Percentiles rank a stretch among this genome's conserved stretches.
Conservation (phyloP, 108 stramenopile genomes). For the Aurantiochytrium sp. region DNA sequence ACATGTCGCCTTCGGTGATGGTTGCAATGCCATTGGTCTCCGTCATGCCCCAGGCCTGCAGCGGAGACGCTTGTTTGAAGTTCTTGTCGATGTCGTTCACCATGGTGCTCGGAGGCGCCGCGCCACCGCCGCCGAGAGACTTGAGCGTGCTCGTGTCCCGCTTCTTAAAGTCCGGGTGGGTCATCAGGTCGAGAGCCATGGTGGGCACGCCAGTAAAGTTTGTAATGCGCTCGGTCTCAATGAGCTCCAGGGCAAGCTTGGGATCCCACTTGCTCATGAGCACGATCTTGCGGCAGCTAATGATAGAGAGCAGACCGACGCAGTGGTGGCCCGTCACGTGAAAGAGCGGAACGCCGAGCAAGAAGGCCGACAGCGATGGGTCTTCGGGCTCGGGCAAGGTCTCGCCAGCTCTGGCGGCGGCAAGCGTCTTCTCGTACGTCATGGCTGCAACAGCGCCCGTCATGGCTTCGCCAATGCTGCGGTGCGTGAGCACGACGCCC, state of each 20-base stretch:
- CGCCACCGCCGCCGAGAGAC: conserved; percentile 8
- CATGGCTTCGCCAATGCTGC: conserved; percentile 29
- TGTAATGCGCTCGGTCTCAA: neutral
- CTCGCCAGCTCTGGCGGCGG: neutral
- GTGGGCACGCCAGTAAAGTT: conserved; percentile 13
- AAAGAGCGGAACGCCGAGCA: conserved; percentile 10
- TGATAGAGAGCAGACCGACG: neutral
- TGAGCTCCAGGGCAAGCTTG: neutral
- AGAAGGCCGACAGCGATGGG: neutral
- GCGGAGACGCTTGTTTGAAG: neutral
- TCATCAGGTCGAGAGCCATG: conserved; percentile 19
- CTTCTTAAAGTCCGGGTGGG: neutral
- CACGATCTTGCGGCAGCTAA: neutral
- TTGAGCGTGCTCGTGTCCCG: neutral
- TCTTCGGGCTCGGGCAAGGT: neutral
- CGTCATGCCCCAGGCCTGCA: conserved; percentile 9
- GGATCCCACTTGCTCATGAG: conserved; percentile 15
- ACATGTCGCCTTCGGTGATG: neutral
- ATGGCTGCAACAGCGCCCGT: conserved; percentile 15
- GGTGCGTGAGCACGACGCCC: conserved; percentile 33
- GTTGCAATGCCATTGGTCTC: neutral
- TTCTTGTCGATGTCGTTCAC: neutral
- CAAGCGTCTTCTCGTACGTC: neutral
- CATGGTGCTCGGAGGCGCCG: neutral
- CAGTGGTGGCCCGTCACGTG: neutral